Evolutionary conservation across 805 yeast genomes (phyloP).

Genomic region (Pichia insulana): DNA sequence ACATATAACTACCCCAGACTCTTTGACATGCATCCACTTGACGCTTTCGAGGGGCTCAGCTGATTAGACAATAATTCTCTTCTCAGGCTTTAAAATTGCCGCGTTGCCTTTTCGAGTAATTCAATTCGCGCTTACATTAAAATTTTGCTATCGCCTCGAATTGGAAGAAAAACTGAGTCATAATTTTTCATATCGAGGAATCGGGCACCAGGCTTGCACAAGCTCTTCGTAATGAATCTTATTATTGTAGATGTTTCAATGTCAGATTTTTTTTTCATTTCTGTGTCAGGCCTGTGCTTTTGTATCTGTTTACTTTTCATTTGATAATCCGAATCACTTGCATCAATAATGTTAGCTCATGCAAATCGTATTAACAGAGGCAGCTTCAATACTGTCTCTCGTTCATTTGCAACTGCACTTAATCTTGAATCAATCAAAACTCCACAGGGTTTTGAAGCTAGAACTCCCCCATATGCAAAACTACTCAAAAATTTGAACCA

Average conservation of each 20-base stretch:
- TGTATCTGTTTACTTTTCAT: not conserved
- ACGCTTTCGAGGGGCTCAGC: constrained; percentile 3
- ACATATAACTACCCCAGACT: constrained; percentile 1
- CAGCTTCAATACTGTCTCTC: constrained; percentile 2
- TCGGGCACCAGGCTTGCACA: too few species aligned
- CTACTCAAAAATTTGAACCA: constrained; percentile 51
- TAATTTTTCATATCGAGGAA: too few species aligned
- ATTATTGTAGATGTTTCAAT: too few species aligned
- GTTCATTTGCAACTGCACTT: constrained; percentile 20
- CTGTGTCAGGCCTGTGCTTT: not conserved
- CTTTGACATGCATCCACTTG: constrained; percentile 5
- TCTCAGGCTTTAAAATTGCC: too few species aligned
- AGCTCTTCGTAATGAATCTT: too few species aligned
- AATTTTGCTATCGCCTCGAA: too few species aligned
- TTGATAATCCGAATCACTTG: not conserved
- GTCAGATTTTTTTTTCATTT: too few species aligned
- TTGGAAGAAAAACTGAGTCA: too few species aligned
- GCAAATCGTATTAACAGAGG: constrained; percentile 8
- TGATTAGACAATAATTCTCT: too few species aligned
- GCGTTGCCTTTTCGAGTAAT: constrained; percentile 3
- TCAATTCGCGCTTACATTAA: too few species aligned
- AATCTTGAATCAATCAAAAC: constrained; percentile 25
- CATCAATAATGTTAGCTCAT: constrained; percentile 7
- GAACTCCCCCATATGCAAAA: constrained; percentile 85
- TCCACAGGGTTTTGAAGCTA: constrained; percentile 53